phyloP scores from a whole-genome alignment of 768 basidiomycete species.

The Xerocomellus intermedius region DNA sequence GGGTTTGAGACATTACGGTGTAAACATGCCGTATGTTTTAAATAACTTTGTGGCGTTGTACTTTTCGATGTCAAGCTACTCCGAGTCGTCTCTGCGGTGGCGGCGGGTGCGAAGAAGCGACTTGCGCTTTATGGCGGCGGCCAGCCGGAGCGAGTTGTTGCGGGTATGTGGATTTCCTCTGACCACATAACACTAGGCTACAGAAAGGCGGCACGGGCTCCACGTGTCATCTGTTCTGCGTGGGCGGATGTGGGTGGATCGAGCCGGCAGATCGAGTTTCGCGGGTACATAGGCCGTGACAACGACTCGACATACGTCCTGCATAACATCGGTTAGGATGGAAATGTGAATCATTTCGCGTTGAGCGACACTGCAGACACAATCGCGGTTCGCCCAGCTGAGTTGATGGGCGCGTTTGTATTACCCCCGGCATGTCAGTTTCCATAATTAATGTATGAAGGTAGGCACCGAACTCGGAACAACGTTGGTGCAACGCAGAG shows the following conservation, averaged over 20 bases:
- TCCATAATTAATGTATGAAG: constrained; percentile 1
- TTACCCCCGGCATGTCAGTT: background rate
- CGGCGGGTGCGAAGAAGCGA: constrained; percentile 24
- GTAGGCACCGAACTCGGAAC: background rate
- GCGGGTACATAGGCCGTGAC: background rate
- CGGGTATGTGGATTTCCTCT: constrained; percentile 5
- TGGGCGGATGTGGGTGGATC: background rate
- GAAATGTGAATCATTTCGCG: background rate
- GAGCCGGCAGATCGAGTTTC: background rate
- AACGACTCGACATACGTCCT: background rate
- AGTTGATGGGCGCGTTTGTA: background rate
- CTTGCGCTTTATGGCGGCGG: constrained; percentile 1
- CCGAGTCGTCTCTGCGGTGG: constrained; percentile 21
- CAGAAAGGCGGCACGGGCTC: background rate
- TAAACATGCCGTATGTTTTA: constrained; percentile 9
- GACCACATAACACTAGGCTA: background rate
- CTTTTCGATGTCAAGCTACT: background rate
- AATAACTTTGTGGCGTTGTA: constrained; percentile 1
- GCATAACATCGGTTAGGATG: background rate
- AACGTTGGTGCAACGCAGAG: background rate
- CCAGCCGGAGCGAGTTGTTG: background rate
- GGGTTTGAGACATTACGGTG: constrained; percentile 7
- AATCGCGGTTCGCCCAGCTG: background rate
- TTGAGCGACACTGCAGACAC: background rate
- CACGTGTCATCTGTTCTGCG: background rate